Evolutionary conservation across 2,329 filamentous ascomycete genomes (phyloP).

Genomic region (Lasiodiplodia sp.): DNA sequence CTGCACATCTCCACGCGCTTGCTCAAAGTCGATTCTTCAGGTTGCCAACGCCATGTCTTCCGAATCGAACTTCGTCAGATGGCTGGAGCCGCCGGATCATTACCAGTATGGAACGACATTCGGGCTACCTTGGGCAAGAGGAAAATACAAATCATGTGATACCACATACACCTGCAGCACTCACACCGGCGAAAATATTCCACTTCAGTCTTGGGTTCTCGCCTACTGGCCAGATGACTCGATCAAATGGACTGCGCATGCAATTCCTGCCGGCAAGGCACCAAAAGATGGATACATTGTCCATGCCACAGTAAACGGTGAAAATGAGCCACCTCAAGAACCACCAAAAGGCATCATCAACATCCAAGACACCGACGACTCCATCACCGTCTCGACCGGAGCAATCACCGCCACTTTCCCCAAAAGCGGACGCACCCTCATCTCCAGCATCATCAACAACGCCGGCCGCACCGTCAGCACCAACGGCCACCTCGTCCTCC

Average conservation of each 20-base stretch:
- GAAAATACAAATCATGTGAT: constrained; percentile 45
- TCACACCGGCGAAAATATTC: constrained; percentile 32
- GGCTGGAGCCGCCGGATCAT: background rate
- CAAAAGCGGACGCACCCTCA: constrained; percentile 41
- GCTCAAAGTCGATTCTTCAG: background rate
- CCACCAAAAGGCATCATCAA: background rate
- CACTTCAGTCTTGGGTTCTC: constrained; percentile 63
- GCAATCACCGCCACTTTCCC: constrained; percentile 45
- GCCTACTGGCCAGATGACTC: constrained; percentile 68
- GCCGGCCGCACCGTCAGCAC: constrained; percentile 51
- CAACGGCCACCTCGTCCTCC: constrained; percentile 57
- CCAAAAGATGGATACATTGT: constrained; percentile 56
- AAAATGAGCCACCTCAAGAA: constrained; percentile 32
- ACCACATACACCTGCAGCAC: constrained; percentile 41
- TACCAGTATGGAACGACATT: constrained; percentile 46
- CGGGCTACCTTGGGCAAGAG: constrained; percentile 50
- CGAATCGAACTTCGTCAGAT: background rate
- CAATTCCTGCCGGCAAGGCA: constrained; percentile 54
- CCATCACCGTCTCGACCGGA: constrained; percentile 42
- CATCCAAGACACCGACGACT: constrained; percentile 35
- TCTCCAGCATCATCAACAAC: constrained; percentile 39
- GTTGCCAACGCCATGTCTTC: background rate
- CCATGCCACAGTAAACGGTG: constrained; percentile 37
- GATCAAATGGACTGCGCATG: constrained; percentile 68
- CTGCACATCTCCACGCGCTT: background rate